A percentile compares a stretch with the other conserved stretches of the same genome.
These are phyloP conservation scores for Aspergillus phoenicis DNA, from an alignment of 2,329 filamentous ascomycete species.

Conservation along the genomic window DNA sequence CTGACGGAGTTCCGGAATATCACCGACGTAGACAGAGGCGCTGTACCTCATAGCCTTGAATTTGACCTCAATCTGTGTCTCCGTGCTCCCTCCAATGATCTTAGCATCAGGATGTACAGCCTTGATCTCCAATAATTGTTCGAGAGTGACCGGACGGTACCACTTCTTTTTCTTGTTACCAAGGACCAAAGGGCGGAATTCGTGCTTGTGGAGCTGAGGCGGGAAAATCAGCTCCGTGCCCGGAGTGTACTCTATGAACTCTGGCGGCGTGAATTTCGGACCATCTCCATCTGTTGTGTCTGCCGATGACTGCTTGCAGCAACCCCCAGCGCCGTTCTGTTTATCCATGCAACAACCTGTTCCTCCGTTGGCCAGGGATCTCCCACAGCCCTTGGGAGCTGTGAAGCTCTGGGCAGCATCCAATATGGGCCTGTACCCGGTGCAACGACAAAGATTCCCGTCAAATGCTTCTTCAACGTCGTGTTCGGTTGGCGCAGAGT, in stretches of 20 bases:
- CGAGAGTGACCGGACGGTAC: slow-evolving; percentile 84
- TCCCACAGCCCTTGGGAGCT: slow-evolving; percentile 57
- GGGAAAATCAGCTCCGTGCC: slow-evolving; percentile 97
- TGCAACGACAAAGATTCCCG: slow-evolving; percentile 93
- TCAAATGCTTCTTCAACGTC: slow-evolving; percentile 96
- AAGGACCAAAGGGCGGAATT: slow-evolving; percentile 79
- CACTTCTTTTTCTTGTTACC: slow-evolving; percentile 94
- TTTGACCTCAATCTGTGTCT: slow-evolving; percentile 97
- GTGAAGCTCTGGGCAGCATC: slow-evolving; percentile 89
- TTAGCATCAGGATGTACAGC: slow-evolving; percentile 81
- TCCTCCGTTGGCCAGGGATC: slow-evolving; percentile 60
- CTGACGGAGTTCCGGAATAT: slow-evolving; percentile 84
- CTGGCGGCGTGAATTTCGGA: slow-evolving; percentile 76
- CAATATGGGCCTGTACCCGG: slow-evolving; percentile 89
- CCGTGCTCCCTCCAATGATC: slow-evolving; percentile 92
- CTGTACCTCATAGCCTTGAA: slow-evolving; percentile 94
- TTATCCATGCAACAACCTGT: slow-evolving; percentile 73
- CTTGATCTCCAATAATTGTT: slow-evolving; percentile 92
- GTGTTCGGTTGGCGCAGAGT: slow-evolving; percentile 72
- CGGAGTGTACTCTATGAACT: slow-evolving; percentile 91
- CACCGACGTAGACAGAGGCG: slow-evolving; percentile 87
- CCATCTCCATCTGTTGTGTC: slow-evolving; percentile 37
- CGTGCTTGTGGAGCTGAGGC: slow-evolving; percentile 77
- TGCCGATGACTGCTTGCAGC: slow-evolving; percentile 66
- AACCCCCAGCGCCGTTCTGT: slow-evolving; percentile 60